A percentile compares a stretch with the other conserved stretches of the same genome.
Conservation (phyloP, 306 rosid species). For the Mimosa pudica region DNA sequence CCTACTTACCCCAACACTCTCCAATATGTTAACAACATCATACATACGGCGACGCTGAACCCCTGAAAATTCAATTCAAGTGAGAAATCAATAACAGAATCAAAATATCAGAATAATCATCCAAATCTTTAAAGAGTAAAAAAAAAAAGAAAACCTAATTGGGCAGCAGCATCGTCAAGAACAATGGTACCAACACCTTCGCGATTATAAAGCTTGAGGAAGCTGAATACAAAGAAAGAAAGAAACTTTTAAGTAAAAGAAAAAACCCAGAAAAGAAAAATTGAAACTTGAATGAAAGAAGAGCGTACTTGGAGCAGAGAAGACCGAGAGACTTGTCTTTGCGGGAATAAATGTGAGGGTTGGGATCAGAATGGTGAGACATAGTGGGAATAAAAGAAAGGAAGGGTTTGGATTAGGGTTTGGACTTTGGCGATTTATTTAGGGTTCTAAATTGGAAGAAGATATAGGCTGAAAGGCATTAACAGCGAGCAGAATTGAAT, state of each 20-base stretch:
- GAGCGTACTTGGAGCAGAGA: conserved; percentile 40
- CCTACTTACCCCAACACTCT: conserved; percentile 46
- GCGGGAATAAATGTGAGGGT: conserved; percentile 40
- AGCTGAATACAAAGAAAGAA: conserved; percentile 31
- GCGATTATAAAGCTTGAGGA: conserved; percentile 43
- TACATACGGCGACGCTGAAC: conserved; percentile 60
- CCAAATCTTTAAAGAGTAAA: neutral
- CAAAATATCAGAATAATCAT: neutral
- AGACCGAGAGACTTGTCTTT: conserved; percentile 52
- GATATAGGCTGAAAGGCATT: neutral
- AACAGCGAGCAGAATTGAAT: neutral
- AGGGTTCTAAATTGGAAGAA: neutral
- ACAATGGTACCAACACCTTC: conserved; percentile 44
- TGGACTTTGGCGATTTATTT: too few relatives aligned
- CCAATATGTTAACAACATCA: conserved; percentile 56
- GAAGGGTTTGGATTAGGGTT: too few relatives aligned
- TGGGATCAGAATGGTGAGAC: conserved; percentile 34
- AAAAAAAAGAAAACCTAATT: conserved; percentile 36
- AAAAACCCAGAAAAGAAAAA: neutral
- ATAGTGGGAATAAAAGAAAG: conserved; percentile 10
- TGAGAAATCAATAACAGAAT: neutral
- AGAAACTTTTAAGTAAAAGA: neutral
- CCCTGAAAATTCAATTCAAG: conserved; percentile 35
- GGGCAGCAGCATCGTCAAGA: conserved; percentile 47
- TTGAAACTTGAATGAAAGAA: neutral